Evolutionary conservation across 495 filamentous ascomycete species (phyloP), one percentile per base, ranked within the genome.

Genomic region (Aspergillus cristatus): DNA sequence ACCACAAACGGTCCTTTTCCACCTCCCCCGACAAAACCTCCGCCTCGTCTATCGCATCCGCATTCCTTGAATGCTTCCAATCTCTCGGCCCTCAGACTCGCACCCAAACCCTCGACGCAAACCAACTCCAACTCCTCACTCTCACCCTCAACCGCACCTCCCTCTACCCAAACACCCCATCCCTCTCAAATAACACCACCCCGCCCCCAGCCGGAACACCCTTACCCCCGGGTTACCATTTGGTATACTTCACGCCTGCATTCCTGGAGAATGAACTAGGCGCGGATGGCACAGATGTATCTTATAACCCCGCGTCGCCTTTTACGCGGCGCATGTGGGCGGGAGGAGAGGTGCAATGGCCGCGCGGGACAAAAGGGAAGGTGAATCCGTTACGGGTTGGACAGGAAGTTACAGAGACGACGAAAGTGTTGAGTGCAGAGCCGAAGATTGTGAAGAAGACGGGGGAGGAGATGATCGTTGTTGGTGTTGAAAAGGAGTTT

Each of bases 251-350:
- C 60, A 78, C 82, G 1, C 70, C 78, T 0, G 66, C 70, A 26
- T 65, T 74, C 33, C 56, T 69, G 2, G 63, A 72, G 40, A 57
- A 49, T 12, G 50, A 70, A 2, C 70, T 89, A 3, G 70, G 79
- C 1, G 49, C 57, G 2, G 86, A 93, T 57, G 85, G 85, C 24
- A 84, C 82, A 1, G 86, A 90, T 56, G 56, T 62, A 2, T 71
- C 72, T 2, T 84, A 87, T 42, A 78, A 71, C 30, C 84, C 86
- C 0, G 72, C 75, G 3, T 20, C 40, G 0, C 76, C 79, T 0
- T 89, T 78, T 41, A 72, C 66, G 16, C 68, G 81, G 15, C 74
- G 84, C 16, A 80, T 93, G 76, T 93, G 86, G 86, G 82, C 81
- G 2, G 84, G 84, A 17, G 86, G 84, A 0, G 60, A 66, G 40